Conservation (phyloP, 306 rosid species). For the Ziziphus jujuba region DNA sequence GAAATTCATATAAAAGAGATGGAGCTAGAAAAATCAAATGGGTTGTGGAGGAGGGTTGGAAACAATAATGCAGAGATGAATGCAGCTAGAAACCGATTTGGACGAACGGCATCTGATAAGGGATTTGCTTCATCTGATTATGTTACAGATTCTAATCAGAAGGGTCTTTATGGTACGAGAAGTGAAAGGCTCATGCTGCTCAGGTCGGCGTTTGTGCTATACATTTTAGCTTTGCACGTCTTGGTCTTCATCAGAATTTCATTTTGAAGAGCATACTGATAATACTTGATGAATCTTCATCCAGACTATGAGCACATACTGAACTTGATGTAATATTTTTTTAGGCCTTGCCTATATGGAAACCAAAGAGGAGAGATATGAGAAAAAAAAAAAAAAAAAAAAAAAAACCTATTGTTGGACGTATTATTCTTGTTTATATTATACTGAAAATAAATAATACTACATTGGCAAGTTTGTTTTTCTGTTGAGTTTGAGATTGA, state of each 20-base stretch:
- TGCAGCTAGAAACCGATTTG: slow-evolving; percentile 61
- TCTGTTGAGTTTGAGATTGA: not conserved
- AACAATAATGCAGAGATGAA: slow-evolving; percentile 47
- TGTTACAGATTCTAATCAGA: slow-evolving; percentile 55
- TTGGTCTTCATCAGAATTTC: slow-evolving; percentile 82
- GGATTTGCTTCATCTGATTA: slow-evolving; percentile 51
- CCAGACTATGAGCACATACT: not conserved
- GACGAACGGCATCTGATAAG: slow-evolving; percentile 54
- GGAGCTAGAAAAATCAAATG: slow-evolving; percentile 83
- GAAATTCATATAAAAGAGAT: slow-evolving; percentile 77
- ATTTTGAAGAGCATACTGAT: slow-evolving; percentile 36
- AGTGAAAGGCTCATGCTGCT: slow-evolving; percentile 77
- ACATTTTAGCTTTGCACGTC: slow-evolving; percentile 74
- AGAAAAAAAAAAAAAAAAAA: not conserved
- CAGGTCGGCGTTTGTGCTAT: slow-evolving; percentile 85
- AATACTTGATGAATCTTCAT: not conserved
- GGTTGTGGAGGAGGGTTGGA: slow-evolving; percentile 50
- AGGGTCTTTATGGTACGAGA: slow-evolving; percentile 64
- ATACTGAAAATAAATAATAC: not conserved
- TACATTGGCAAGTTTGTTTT: too few species aligned
- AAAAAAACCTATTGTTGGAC: not conserved
- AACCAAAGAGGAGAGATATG: not conserved
- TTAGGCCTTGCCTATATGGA: not conserved
- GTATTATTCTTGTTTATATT: slow-evolving; percentile 3
- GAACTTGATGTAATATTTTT: not conserved